phyloP scores from a whole-genome alignment of 306 rosid species.

The Notholithocarpus densiflorus region DNA sequence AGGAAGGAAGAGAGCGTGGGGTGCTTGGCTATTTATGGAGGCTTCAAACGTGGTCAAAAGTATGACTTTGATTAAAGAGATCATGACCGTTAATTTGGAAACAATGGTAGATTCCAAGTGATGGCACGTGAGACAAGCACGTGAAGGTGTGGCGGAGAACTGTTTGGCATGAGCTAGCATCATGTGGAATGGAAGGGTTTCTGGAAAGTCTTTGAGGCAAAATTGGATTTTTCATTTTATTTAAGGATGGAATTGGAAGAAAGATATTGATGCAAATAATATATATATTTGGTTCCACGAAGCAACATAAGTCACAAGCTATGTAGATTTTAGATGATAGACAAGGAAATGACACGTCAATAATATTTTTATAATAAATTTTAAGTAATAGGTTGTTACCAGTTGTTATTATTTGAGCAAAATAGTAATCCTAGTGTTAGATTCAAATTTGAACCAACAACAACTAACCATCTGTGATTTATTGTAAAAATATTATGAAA shows the following conservation, averaged over 20 bases:
- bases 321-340: no score
- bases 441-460: no score
- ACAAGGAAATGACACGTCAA: no score
- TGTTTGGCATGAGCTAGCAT: not conserved
- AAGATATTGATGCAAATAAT: not conserved
- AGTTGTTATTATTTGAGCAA: no score
- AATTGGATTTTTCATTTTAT: not conserved
- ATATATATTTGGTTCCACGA: not conserved
- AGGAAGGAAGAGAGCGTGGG: slow-evolving; percentile 26
- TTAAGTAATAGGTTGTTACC: no score
- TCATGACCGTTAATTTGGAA: slow-evolving; percentile 16
- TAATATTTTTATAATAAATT: no score
- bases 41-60: slow-evolving; percentile 28
- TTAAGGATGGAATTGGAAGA: slow-evolving; percentile 8
- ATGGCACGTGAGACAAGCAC: slow-evolving; percentile 11
- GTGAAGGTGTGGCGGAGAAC: slow-evolving; percentile 2
- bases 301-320: not conserved
- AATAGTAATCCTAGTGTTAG: no score
- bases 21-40: slow-evolving; percentile 26
- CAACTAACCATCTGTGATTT: no score
- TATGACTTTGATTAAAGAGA: slow-evolving; percentile 14
- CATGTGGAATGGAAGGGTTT: not conserved
- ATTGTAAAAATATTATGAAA: no score
- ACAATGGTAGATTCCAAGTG: not conserved
- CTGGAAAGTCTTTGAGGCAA: slow-evolving; percentile 1